Evolutionary conservation across 257 asterid species (phyloP), one percentile per base, ranked within the genome.

Genomic region (Fraxinus pennsylvanica): DNA sequence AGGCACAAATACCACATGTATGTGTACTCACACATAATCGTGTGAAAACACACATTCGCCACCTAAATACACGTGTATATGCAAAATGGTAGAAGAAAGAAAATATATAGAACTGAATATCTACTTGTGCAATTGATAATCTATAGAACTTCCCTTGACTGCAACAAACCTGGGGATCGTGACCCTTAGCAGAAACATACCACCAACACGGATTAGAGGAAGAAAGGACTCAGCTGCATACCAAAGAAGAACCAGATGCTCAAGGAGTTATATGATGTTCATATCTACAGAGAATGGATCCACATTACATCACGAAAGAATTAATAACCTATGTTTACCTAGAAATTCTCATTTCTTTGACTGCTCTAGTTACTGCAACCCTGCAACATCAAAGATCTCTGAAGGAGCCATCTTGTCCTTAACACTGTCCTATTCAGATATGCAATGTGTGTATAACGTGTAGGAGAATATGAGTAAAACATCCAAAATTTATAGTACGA

Each of bases 181-280:
- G 97, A 54, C 99, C 97, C 86, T 94, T 94, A 57, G 97, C 97
- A 13, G 97, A 86, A 94, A 94, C 84, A 94, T 84, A 69, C 97
- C 99, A 80, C 99, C 96, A 65, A 90, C 92, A 7, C 94, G 96
- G 65, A 94, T 97, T n/a, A 92, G 89, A 82, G 99, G 99, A 80
- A 94, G 91, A 74, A 97, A 92, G 76, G 88, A 91, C 85, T 94
- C 99, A 83, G 97, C 99, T 94, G 81, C 82, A 81, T 15, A 45
- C 45, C 71, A 87, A 80, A 77, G 25, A 59, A 76, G 72, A 77
- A 79, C 15, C 9, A 68, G n/a, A 66, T 74, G 76, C 57, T 85
- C 41, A 78, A 72, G 74, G 67, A 80, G 66, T 41, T 35, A 43
- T 50, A 78, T 43, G 30, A 19, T 25, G 67, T 29, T 54, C 67